Base-by-base conservation (phyloP, 2,329 filamentous ascomycete genomes). In the Mollisiaceae sp. region DNA sequence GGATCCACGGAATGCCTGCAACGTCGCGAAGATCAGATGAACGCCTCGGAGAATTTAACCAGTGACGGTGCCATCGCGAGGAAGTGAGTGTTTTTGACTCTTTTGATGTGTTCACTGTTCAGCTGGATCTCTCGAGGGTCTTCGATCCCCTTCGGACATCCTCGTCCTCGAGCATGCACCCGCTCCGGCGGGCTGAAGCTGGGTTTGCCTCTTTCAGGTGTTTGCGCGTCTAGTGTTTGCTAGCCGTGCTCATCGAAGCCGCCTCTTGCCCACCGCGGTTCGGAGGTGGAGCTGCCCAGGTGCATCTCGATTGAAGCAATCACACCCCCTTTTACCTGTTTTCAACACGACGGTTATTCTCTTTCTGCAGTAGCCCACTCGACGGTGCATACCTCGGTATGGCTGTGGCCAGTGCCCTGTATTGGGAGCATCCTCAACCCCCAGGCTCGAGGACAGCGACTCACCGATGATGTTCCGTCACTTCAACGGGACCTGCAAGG, bases 1-100 rank as follows among this genome's bases (percentile, higher is more conserved):
- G 58, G 65, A 66, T 66, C 65, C 63, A 52, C 65, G 39, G n/a
- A 15, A 61, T 41, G 57, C 63, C 63, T 61, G 60, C 39, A 41
- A 24, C 20, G 3, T 12, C 2, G 18, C 4, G 35, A 22, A 24
- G 32, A 20, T 27, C 22, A 36, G 27, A 36, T 11, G n/a, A 6
- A 60, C 4, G 15, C 12, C 14, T 39, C 55, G 55, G 55, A 57
- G 55, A 57, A 39, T 57, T 38, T 55, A 6, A 55, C 27, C 27
- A 32, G 27, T 32, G 27, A 3, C 6, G 27, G 27, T 32, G 27
- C 27, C 27, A 32, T 32, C 27, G 27, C 27, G 27, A 32, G 27
- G 27, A 6, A 32, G 27, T 32, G 27, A 6, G 3, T 32, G 27
- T 32, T 32, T 32, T 32, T 32, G 27, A 32, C 27, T 32, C 27